phyloP scores from a whole-genome alignment of 139 green algal species.

The Pseudopediastrum boryanum region DNA sequence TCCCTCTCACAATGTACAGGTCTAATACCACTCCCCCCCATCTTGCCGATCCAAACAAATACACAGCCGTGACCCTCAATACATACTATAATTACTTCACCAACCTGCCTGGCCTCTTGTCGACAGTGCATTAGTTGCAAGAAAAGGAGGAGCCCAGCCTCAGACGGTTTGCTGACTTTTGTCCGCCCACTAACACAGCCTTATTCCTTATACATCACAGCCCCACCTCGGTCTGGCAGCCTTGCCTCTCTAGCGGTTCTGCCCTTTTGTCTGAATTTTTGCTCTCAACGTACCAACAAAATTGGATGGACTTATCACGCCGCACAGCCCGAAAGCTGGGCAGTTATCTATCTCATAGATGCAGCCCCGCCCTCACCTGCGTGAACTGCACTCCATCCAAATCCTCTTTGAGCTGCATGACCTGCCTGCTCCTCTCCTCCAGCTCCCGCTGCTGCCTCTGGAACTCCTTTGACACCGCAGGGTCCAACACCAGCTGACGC shows the following conservation, averaged over 20 bases:
- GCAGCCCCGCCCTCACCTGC: background rate
- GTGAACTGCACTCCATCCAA: constrained; percentile 30
- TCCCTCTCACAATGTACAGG: no score
- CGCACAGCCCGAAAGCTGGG: background rate
- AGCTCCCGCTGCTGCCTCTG: constrained; percentile 4
- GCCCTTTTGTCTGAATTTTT: background rate
- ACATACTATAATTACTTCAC: no score
- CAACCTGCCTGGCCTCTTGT: no score
- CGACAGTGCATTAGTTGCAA: no score
- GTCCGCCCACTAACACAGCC: no score
- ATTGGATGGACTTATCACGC: background rate
- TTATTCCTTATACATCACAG: no score
- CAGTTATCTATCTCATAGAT: background rate
- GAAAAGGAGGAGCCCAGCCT: no score
- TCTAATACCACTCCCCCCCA: no score
- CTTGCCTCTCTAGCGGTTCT: background rate
- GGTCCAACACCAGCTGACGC: constrained; percentile 37
- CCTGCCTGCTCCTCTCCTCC: background rate
- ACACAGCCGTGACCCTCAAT: no score
- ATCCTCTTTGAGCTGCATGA: constrained; percentile 26
- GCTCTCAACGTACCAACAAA: no score
- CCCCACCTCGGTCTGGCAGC: background rate
- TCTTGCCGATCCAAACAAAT: no score
- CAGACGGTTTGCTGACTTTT: no score
- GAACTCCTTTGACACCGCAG: constrained; percentile 34